Conservation (phyloP, 176 grass and related monocot genomes). For the Panicum miliaceum region DNA sequence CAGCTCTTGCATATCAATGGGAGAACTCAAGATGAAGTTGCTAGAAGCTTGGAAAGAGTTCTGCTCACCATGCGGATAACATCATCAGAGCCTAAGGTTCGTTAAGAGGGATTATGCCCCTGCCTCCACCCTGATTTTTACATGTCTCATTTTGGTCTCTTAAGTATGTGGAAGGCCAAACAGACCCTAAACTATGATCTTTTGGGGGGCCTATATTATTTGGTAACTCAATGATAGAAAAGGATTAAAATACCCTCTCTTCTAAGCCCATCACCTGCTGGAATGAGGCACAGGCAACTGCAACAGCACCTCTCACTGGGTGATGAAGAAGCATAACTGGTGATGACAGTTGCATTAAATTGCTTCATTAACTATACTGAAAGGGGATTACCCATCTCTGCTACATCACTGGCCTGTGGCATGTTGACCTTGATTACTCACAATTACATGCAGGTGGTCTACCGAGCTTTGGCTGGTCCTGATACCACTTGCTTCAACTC, state of each 20-base stretch:
- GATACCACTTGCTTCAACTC: background rate
- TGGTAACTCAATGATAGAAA: background rate
- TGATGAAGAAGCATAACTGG: background rate
- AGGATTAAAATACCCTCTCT: constrained; percentile 19
- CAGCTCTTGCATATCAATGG: constrained; percentile 95
- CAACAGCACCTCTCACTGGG: background rate
- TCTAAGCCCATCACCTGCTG: constrained; percentile 1
- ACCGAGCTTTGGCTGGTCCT: background rate
- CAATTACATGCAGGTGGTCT: background rate
- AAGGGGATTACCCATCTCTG: background rate
- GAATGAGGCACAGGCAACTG: constrained; percentile 1
- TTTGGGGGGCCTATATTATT: background rate
- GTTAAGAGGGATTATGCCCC: constrained; percentile 22
- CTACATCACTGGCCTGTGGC: background rate
- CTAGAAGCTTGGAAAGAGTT: constrained; percentile 94
- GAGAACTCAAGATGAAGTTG: constrained; percentile 88
- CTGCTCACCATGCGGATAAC: constrained; percentile 90
- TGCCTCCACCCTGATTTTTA: background rate
- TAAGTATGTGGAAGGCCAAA: background rate
- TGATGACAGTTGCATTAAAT: background rate
- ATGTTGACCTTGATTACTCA: background rate
- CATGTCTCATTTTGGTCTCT: background rate
- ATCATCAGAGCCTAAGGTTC: constrained; percentile 96
- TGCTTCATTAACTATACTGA: constrained; percentile 6
- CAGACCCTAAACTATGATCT: background rate